Base-by-base conservation (phyloP, 495 filamentous ascomycete genomes). In the Pseudomonodictys pantanalensis region DNA sequence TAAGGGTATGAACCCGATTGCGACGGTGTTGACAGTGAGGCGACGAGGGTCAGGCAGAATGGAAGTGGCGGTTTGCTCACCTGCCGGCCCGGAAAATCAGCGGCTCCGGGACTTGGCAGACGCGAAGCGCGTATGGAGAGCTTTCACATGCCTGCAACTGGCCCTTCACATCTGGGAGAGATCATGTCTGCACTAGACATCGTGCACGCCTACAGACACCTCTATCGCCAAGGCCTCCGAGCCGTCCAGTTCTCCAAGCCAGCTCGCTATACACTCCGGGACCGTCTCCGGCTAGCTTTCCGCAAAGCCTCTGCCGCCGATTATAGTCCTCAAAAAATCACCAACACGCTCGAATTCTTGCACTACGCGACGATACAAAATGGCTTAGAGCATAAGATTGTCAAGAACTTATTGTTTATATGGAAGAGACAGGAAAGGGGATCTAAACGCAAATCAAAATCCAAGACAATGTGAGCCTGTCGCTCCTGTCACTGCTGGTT, bases 211-310 rank as follows among this genome's bases (percentile, higher is more conserved):
- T 98, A 98, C 74, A 86, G 93, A 52, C 76, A 83, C 32, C 78
- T 98, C 35, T 88, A 87, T 64, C 85, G 87, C 41, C 81, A 82
- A 12, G 79, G 81, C 12, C 80, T 97, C 12, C 86, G 83, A 39
- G 91, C 89, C 1, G 80, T 96, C 28, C 86, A 89, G 55, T 93
- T 88, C 75, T 83, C 92, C 0, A 81, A 81, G 43, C 93, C 95
- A 0, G 78, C 85, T 23, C 87, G 90, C 51, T 85, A 82, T 75
- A 78, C 82, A 1, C 68, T 89, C 23, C 79, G 81, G 32, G 76
- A 84, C 44, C 80, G 79, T 57, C 66, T 98, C 32, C 85, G 89
- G 43, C 71, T 64, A 0, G 83, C 85, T 9, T 98, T 96, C 72
- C 88, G 90, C 35, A 79, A 78, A 26, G 73, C 75, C 38, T 59